Conservation (phyloP, 495 filamentous ascomycete species). For the Penicillium coprophilum region DNA sequence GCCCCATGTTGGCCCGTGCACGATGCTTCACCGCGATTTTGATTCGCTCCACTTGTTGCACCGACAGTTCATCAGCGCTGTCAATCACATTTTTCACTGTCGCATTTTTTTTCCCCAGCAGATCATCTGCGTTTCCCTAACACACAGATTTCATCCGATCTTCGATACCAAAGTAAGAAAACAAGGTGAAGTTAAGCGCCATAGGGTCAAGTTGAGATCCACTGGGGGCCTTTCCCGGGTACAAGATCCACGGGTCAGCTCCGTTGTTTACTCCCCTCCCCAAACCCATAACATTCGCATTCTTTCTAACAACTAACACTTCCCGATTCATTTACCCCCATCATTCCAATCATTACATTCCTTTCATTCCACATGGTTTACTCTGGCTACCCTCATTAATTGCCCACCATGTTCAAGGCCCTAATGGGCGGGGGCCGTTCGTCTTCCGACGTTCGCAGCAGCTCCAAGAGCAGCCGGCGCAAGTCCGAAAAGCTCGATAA, state of each 20-base stretch:
- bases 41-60: conserved; percentile 29
- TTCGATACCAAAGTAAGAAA: not conserved
- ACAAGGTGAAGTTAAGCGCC: conserved; percentile 11
- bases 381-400: conserved; percentile 27
- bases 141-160: conserved; percentile 7
- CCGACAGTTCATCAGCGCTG: conserved; percentile 17
- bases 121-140: conserved; percentile 1
- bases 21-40: conserved; percentile 43
- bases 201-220: conserved; percentile 7
- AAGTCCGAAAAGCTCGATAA: conserved; percentile 34
- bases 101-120: conserved; percentile 11
- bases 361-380: conserved; percentile 35
- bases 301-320: conserved; percentile 9
- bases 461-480: conserved; percentile 38
- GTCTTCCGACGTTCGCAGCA: conserved; percentile 40
- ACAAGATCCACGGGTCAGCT: conserved; percentile 46
- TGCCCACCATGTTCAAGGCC: conserved; percentile 49
- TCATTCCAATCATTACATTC: conserved; percentile 21
- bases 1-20: conserved; percentile 38
- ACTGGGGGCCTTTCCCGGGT: conserved; percentile 5
- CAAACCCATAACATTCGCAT: conserved; percentile 30
- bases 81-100: conserved; percentile 15
- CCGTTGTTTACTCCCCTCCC: conserved; percentile 35
- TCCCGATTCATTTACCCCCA: not conserved
- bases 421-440: conserved; percentile 47